A percentile compares a stretch with the other conserved stretches of the same genome.
Evolutionary conservation across 345 rosid genomes (phyloP).

Genomic region (Syzygium grande): DNA sequence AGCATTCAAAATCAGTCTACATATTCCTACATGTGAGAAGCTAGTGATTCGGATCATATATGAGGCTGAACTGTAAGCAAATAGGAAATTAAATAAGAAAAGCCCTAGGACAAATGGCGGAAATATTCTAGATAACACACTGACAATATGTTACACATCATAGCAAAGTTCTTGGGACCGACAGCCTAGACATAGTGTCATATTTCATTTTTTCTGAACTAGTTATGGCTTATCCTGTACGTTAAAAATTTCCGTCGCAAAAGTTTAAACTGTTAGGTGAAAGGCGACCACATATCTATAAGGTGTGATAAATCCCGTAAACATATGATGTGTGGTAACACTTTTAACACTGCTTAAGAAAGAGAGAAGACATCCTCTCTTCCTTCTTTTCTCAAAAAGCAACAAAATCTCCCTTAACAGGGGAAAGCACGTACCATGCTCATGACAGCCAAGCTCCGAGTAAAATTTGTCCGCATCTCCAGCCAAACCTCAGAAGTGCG

Average conservation of each 20-base stretch:
- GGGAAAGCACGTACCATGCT: conserved; percentile 72
- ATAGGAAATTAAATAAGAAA: not conserved
- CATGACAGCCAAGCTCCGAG: conserved; percentile 98
- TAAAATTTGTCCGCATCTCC: conserved; percentile 95
- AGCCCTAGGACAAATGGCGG: not conserved
- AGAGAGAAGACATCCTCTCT: not conserved
- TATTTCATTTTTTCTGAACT: not conserved
- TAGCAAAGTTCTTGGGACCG: not conserved
- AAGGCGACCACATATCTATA: not conserved
- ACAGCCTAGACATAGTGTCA: not conserved
- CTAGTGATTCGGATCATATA: not conserved
- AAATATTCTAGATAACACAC: not conserved
- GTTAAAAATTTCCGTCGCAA: not conserved
- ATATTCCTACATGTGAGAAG: not conserved
- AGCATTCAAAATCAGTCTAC: not conserved
- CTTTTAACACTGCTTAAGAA: not conserved
- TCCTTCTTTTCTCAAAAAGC: not conserved
- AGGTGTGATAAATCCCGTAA: not conserved
- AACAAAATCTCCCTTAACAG: not conserved
- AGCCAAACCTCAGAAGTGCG: conserved; percentile 95
- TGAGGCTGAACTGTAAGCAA: not conserved
- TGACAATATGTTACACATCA: not conserved
- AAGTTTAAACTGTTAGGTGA: not conserved
- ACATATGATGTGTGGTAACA: not conserved
- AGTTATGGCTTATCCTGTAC: not conserved